phyloP scores from a whole-genome alignment of 2,329 filamentous ascomycete species.

The Alternaria tenuissima region DNA sequence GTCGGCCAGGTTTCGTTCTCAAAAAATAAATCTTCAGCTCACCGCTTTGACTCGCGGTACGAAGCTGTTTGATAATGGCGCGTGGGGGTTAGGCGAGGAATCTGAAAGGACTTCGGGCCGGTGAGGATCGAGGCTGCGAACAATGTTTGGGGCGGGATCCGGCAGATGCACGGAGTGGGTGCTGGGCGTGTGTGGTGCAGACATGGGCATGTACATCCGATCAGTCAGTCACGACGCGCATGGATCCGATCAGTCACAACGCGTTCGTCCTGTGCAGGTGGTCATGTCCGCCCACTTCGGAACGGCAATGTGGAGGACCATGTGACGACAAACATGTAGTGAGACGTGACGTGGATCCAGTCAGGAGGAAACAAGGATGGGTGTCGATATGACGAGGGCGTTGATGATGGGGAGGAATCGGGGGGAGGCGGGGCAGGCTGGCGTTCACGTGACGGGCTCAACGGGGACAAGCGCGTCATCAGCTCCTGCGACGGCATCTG shows the following conservation, averaged over 20 bases:
- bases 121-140: constrained; percentile 19
- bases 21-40: background rate
- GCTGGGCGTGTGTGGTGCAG: background rate
- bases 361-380: constrained; percentile 10
- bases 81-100: constrained; percentile 44
- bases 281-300: constrained; percentile 9
- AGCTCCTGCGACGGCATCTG: constrained; percentile 25
- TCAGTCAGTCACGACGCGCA: background rate
- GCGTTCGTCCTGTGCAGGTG: background rate
- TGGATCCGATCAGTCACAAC: background rate
- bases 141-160: constrained; percentile 10
- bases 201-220: no score
- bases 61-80: constrained; percentile 46
- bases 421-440: constrained; percentile 15
- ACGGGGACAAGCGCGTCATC: constrained; percentile 20
- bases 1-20: no score
- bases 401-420: background rate
- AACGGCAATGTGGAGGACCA: constrained; percentile 4
- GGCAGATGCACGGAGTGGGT: constrained; percentile 3
- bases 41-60: constrained; percentile 14
- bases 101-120: constrained; percentile 21
- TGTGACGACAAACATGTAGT: constrained; percentile 8
- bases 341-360: constrained; percentile 27
- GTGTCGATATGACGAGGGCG: constrained; percentile 6
- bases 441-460: constrained; percentile 21